Percentiles rank a stretch among this genome's conserved stretches.
Conservation (phyloP, 768 basidiomycete species). For the Leccinum broughii region DNA sequence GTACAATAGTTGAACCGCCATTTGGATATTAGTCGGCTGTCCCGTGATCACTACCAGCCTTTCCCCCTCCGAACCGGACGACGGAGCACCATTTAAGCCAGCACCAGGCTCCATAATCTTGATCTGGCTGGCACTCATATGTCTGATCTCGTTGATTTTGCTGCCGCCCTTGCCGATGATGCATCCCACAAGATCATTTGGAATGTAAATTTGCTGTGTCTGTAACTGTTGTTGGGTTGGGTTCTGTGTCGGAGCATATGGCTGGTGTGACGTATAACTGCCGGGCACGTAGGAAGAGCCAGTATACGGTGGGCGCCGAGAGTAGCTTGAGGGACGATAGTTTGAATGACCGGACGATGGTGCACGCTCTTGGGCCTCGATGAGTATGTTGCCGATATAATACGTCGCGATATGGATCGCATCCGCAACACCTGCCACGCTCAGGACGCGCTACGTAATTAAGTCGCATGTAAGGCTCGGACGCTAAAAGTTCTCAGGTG, state of each 20-base stretch:
- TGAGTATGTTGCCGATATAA: conserved; percentile 97
- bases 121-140: conserved; percentile 94
- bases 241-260: conserved; percentile 53
- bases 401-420: conserved; percentile 99
- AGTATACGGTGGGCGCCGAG: conserved; percentile 46
- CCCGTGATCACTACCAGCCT: conserved; percentile 96
- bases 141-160: conserved; percentile 98
- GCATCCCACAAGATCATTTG: conserved; percentile 94
- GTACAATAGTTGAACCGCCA: conserved; percentile 91
- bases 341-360: conserved; percentile 57
- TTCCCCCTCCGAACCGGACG: conserved; percentile 80
- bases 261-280: conserved; percentile 49
- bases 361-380: conserved; percentile 86
- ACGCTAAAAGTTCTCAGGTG: neutral
- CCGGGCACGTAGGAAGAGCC: conserved; percentile 76
- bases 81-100: conserved; percentile 68
- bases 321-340: conserved; percentile 66
- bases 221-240: conserved; percentile 76
- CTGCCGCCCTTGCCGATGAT: conserved; percentile 98
- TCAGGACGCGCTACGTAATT: conserved; percentile 79
- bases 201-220: conserved; percentile 98
- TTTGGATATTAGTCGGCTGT: conserved; percentile 91
- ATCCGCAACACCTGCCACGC: conserved; percentile 97
- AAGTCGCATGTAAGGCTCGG: conserved; percentile 17
- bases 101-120: conserved; percentile 99